Evolutionary conservation across 2,329 filamentous ascomycete species (phyloP), one percentile per base, ranked within the genome.

Genomic region (Cercospora zeina): DNA sequence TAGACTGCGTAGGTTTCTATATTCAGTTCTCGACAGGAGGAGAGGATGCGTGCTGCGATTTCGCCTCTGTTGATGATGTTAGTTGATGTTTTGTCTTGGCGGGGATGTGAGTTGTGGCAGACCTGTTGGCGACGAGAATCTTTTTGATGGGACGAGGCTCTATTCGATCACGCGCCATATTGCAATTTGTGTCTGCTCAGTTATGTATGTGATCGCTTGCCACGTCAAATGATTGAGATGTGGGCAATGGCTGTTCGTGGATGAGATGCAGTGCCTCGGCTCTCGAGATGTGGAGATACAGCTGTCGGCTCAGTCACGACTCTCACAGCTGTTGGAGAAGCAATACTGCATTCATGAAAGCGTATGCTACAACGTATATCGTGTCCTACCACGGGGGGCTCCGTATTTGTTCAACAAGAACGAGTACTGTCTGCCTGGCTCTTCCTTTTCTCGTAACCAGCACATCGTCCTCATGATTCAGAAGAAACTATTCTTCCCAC

Each of bases 21-120:
- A 11, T 75, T 76, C 2, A 87, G 76, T 72, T 88, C 86, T 42
- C 84, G 78, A n/a, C 83, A 83, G 59, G 85, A 80, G 31, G 81
- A 80, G 34, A 87, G 76, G 53, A 88, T 85, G 11, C 86, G 80
- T 2, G 84, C 80, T 58, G 85, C 85, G 56, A 89, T 87, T 72
- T 88, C 86, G 59, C 86, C 86, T 76, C 85, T 85, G 57, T 39
- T 24, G 57, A 36, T 9, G 27, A 36, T 19, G 27, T 31, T 55
- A 37, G 19, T 24, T 60, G 33, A 31, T 16, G 11, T 13, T 33
- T 11, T 19, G 30, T 19, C 47, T 14, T 62, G 27, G 33, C n/a
- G 19, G 11, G 9, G 36, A 72, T 45, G 6, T 49, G 24, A 6
- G 36, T 4, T 24, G 21, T 37, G 56, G 30, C 49, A 21, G 33